These are phyloP conservation scores for Mrakia frigida DNA, from an alignment of 768 basidiomycete species.

Conservation along the genomic window DNA sequence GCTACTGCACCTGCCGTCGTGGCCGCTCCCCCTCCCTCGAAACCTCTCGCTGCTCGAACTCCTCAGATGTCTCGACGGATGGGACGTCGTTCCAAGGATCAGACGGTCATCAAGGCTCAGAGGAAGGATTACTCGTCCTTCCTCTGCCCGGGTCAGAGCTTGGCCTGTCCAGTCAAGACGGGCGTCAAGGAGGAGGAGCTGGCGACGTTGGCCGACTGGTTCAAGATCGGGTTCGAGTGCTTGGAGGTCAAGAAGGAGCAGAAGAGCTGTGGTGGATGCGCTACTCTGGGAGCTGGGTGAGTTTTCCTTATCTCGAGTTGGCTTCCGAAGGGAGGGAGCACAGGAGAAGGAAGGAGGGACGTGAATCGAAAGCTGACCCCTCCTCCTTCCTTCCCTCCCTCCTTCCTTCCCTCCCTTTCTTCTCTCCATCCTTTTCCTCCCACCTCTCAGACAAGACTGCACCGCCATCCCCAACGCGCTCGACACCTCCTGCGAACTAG, in stretches of 20 bases:
- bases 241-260: constrained; percentile 43
- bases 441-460: constrained; percentile 26
- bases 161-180: constrained; percentile 40
- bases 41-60: constrained; percentile 12
- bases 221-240: constrained; percentile 46
- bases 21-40: neutral
- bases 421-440: neutral
- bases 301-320: constrained; percentile 22
- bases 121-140: constrained; percentile 46
- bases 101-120: constrained; percentile 35
- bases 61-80: constrained; percentile 39
- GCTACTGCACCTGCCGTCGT: neutral
- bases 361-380: neutral
- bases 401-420: neutral
- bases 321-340: too few species aligned
- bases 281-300: constrained; percentile 42
- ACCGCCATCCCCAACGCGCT: constrained; percentile 23
- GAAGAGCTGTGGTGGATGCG: constrained; percentile 45
- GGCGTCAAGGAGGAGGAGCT: constrained; percentile 35
- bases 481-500: constrained; percentile 15
- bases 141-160: constrained; percentile 42
- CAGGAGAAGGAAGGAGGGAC: neutral
- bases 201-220: constrained; percentile 43
- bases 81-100: constrained; percentile 35
- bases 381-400: neutral